Conservation (phyloP, 768 basidiomycete species). For the Xerocomellus chrysenteron region DNA sequence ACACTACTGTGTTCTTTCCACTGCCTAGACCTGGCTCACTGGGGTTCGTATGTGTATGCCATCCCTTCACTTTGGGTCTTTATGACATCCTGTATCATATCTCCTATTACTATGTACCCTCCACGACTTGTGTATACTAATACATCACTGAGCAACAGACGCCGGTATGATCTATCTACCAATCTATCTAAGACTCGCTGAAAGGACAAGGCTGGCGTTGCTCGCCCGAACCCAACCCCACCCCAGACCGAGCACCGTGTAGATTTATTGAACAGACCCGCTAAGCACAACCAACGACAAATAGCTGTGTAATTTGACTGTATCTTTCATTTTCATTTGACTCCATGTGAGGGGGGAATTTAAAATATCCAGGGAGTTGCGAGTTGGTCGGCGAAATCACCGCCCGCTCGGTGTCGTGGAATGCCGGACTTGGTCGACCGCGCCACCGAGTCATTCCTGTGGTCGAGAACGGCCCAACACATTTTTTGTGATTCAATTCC, state of each 20-base stretch:
- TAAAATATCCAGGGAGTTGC: neutral
- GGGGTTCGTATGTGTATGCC: neutral
- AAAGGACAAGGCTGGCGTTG: neutral
- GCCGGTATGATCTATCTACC: neutral
- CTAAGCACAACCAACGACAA: neutral
- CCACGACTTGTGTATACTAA: neutral
- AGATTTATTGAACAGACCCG: neutral
- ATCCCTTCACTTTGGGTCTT: neutral
- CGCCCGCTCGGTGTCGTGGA: neutral
- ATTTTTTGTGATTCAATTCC: neutral
- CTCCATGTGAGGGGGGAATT: neutral
- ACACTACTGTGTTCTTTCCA: neutral
- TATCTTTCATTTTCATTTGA: neutral
- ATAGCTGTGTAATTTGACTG: neutral
- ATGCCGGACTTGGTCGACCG: neutral
- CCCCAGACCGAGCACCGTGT: neutral
- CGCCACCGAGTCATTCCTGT: neutral
- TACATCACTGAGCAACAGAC: neutral
- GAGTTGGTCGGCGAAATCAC: neutral
- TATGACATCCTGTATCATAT: neutral
- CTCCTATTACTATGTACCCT: constrained; percentile 1
- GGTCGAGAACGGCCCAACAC: neutral
- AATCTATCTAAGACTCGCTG: constrained; percentile 1
- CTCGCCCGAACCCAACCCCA: neutral
- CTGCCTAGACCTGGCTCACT: neutral